These are phyloP conservation scores for Echinosophora koreensis DNA, from an alignment of 306 rosid genomes.

Conservation along the genomic window DNA sequence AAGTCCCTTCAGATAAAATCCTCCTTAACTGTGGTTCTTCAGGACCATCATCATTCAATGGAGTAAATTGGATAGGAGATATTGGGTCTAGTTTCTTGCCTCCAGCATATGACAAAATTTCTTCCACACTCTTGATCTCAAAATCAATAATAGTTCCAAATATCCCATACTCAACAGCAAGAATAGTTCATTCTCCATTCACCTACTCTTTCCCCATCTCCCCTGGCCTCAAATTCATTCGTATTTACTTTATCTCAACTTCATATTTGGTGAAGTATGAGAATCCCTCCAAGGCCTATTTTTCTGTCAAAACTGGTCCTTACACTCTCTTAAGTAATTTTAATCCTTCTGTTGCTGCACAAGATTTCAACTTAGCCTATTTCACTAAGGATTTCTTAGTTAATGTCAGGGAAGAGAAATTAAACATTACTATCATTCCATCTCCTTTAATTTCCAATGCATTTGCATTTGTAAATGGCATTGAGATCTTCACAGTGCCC, in stretches of 20 bases:
- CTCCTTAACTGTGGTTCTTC: slow-evolving; percentile 50
- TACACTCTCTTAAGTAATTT: slow-evolving; percentile 63
- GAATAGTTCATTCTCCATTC: slow-evolving; percentile 47
- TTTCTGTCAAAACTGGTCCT: slow-evolving; percentile 62
- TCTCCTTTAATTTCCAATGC: slow-evolving; percentile 44
- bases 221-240: slow-evolving; percentile 61
- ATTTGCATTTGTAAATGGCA: slow-evolving; percentile 70
- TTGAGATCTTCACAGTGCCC: slow-evolving; percentile 76
- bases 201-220: slow-evolving; percentile 53
- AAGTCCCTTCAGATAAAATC: slow-evolving; percentile 40
- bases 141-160: slow-evolving; percentile 31
- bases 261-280: slow-evolving; percentile 2
- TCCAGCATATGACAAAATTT: slow-evolving; percentile 25
- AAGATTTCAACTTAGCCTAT: slow-evolving; percentile 33
- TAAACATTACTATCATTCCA: slow-evolving; percentile 60
- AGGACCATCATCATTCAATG: slow-evolving; percentile 47
- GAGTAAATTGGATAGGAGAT: slow-evolving; percentile 51
- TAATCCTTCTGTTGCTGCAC: slow-evolving; percentile 51
- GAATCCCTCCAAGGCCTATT: slow-evolving; percentile 43
- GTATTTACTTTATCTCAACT: slow-evolving; percentile 57
- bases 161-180: slow-evolving; percentile 54
- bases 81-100: slow-evolving; percentile 45
- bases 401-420: slow-evolving; percentile 39
- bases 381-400: slow-evolving; percentile 55
- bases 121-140: slow-evolving; percentile 37